Percentiles rank a stretch among this genome's conserved stretches.
These are phyloP conservation scores for Gentiana straminea DNA, from an alignment of 257 asterid species.

Conservation along the genomic window DNA sequence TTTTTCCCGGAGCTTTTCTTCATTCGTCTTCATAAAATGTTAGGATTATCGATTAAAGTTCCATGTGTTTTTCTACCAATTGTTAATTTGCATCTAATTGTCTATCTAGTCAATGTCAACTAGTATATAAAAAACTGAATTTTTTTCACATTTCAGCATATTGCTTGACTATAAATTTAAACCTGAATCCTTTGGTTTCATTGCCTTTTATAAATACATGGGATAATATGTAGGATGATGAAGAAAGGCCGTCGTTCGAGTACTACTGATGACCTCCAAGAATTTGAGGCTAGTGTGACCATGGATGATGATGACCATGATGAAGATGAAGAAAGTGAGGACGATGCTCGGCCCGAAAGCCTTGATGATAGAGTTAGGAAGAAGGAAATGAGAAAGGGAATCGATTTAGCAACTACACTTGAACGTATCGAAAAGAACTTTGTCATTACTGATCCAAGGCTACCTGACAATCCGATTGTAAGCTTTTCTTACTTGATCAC, in stretches of 20 bases:
- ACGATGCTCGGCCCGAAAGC: constrained; percentile 72
- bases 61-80: too few relatives aligned
- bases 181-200: too few relatives aligned
- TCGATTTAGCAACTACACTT: constrained; percentile 94
- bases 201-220: too few relatives aligned
- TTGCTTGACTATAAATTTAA: too few relatives aligned
- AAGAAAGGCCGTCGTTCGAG: constrained; percentile 56
- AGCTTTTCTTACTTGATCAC: constrained; percentile 6
- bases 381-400: constrained; percentile 98
- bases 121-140: too few relatives aligned
- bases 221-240: constrained; percentile 33
- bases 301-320: constrained; percentile 34
- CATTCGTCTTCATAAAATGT: too few relatives aligned
- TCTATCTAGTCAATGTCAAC: too few relatives aligned
- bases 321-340: constrained; percentile 35
- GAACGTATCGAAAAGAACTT: constrained; percentile 98
- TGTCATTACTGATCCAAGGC: constrained; percentile 95
- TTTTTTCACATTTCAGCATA: too few relatives aligned
- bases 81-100: too few relatives aligned
- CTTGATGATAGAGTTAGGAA: constrained; percentile 90
- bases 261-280: constrained; percentile 23
- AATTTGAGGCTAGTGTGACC: constrained; percentile 28
- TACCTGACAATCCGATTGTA: constrained; percentile 97
- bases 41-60: too few relatives aligned
- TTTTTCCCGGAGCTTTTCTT: not conserved